Base-by-base conservation (phyloP, 1,284 basidiomycete genomes). In the Cryptococcus sp. region DNA sequence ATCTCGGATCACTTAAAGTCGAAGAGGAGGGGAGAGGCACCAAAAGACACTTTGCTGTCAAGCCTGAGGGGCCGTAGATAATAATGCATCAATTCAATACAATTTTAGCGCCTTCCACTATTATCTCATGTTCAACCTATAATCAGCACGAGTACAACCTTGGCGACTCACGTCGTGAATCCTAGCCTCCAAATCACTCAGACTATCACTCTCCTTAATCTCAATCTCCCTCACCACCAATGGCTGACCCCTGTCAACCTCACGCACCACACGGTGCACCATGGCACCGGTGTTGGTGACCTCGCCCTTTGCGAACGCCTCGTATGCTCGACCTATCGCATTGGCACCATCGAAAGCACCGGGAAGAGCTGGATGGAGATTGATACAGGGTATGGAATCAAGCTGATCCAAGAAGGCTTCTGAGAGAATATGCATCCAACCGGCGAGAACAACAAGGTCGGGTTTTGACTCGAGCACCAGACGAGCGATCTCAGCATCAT, bases 351-450 rank as follows among this genome's bases (percentile, higher is more conserved):
- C 94, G 65, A 98, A 98, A 5, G 88, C 86, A 0, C 90, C 90
- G 0, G 96, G 96, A 2, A 98, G 80, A 4, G 95, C 96, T 7
- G 96, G 95, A 70, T 98, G 96, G 8, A 98, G 80, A 73, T 98
- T 98, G 80, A 98, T 96, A 63, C 96, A 89, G 0, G 90, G 88
- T 5, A 95, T 73, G 23, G 11, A 8, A 23, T 31, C 23, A 8
- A 46, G 23, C 8, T 8, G 8, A 30, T 80, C 66, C 23, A 83
- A 70, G 70, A 85, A 83, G 14, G 71, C 60, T 50, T 80, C 76
- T 6, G 79, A 79, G 44, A 93, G 82, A 63, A 94, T 88, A 72
- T 98, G 93, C 95, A 98, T 98, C 88, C 92, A 98, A 0, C 95
- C 96, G 0, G 95, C 95, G 32, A 98, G 81, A 3, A 98, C 89